Base-by-base conservation (phyloP, 1,284 basidiomycete genomes). In the Leccinum holopus region DNA sequence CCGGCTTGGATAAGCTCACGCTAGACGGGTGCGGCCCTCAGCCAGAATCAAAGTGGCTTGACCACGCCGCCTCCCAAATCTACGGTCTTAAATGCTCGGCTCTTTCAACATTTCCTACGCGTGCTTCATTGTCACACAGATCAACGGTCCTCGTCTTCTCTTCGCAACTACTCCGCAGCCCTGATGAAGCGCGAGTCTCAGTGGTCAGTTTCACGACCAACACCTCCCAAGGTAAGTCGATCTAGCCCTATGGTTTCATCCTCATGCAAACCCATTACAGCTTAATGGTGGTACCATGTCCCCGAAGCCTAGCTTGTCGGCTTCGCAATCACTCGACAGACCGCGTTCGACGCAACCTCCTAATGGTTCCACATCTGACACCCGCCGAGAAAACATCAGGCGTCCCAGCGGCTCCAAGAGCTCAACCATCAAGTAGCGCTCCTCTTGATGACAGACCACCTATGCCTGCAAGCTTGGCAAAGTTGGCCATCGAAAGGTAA, bases 401-500 rank as follows among this genome's bases (percentile, higher is more conserved):
- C 2, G 70, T 81, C 5, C 86, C 87, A n/a, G 84, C 82, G 6
- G 85, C 79, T 4, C 85, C 87, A 61, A 84, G 88, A 62, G 78
- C 81, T 30, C 87, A 87, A 59, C 74, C 81, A 47, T 69, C 70
- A 49, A 79, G 71, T 59, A 72, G 70, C 9, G 53, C 52, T 2
- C 54, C 66, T 16, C 30, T 41, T 12, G 65, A 66, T 62, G 68
- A 69, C 64, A 72, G 72, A 60, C 59, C 68, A 16, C 62, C 67
- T 39, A 65, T 74, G 41, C 70, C 76, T 58, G 63, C 76, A n/a
- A 75, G 68, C 49, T 72, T 77, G 12, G 79, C 85, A 0, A 89
- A 87, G 70, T 68, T 84, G 57, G 82, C 85, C 2, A 83, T 89
- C 70, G 88, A 90, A 61, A 89, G 85, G 88, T 90, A 74, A 52